Percentiles rank a stretch among this genome's conserved stretches.
These are phyloP conservation scores for Discostella pseudostelligera DNA, from an alignment of 108 stramenopile genomes.

Conservation along the genomic window DNA sequence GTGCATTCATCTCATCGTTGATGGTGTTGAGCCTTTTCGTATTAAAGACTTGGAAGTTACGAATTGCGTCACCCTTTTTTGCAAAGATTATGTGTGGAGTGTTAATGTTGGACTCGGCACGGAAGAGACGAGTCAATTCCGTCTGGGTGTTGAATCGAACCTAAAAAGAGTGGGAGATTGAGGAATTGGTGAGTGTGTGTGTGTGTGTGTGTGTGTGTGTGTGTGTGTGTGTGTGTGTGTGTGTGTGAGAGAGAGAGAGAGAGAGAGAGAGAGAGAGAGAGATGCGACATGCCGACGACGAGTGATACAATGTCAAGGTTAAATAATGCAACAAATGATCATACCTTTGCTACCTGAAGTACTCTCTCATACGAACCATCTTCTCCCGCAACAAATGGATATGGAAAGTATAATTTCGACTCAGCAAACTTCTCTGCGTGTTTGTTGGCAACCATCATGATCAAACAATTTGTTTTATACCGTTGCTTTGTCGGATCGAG, in stretches of 20 bases:
- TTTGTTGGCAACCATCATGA: slow-evolving; percentile 32
- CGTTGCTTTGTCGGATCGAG: background rate
- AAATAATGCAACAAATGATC: background rate
- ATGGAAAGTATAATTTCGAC: slow-evolving; percentile 22
- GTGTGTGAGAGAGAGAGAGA: too few species aligned
- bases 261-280: too few species aligned
- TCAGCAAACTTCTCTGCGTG: slow-evolving; percentile 27
- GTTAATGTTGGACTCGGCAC: slow-evolving; percentile 9
- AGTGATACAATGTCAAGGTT: too few species aligned
- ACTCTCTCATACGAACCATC: background rate
- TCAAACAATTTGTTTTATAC: slow-evolving; percentile 13
- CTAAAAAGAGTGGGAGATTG: background rate
- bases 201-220: too few species aligned
- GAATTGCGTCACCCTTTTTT: slow-evolving; percentile 5
- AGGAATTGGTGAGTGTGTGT: background rate
- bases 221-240: too few species aligned
- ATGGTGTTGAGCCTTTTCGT: background rate
- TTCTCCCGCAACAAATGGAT: slow-evolving; percentile 23
- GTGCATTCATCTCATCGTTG: background rate
- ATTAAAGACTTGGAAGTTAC: slow-evolving; percentile 11
- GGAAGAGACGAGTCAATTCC: slow-evolving; percentile 15
- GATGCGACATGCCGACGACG: too few species aligned
- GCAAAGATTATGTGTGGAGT: slow-evolving; percentile 26
- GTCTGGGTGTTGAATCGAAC: slow-evolving; percentile 19
- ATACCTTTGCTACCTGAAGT: slow-evolving; percentile 24